Conservation (phyloP, 306 rosid genomes). For the Begonia fuchsioides region DNA sequence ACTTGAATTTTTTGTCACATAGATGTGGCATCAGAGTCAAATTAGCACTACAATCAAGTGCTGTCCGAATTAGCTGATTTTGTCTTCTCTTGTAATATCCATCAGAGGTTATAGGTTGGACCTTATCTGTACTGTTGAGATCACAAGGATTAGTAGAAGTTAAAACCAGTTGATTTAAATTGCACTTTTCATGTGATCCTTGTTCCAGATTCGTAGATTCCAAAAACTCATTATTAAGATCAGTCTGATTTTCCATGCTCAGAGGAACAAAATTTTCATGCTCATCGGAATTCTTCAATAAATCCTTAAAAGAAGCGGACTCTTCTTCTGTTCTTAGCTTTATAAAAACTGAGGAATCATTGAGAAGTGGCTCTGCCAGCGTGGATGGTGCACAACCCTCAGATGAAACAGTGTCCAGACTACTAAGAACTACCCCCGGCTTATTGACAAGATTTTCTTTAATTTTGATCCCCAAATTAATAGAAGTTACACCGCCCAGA, state of each 20-base stretch:
- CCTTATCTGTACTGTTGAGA: conserved; percentile 28
- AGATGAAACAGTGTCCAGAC: conserved; percentile 14
- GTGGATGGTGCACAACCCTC: conserved; percentile 30
- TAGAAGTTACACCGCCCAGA: conserved; percentile 21
- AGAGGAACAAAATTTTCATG: conserved; percentile 29
- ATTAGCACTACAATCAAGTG: conserved; percentile 36
- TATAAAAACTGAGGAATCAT: conserved; percentile 20
- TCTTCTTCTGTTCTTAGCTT: conserved; percentile 21
- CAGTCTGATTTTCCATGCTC: conserved; percentile 30
- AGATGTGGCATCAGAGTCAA: conserved; percentile 16
- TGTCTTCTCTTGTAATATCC: conserved; percentile 78
- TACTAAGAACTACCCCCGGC: conserved; percentile 21
- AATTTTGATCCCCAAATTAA: conserved; percentile 18
- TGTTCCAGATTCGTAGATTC: conserved; percentile 29
- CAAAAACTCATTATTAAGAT: conserved; percentile 24
- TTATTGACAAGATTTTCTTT: conserved; percentile 23
- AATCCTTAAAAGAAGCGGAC: conserved; percentile 23
- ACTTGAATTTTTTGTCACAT: conserved; percentile 25
- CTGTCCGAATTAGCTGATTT: conserved; percentile 67
- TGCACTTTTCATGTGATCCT: conserved; percentile 61
- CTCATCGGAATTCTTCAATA: conserved; percentile 19
- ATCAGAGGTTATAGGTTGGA: conserved; percentile 39
- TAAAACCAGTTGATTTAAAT: conserved; percentile 84
- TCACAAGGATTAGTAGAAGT: conserved; percentile 49
- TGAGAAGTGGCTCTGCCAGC: conserved; percentile 23